A percentile compares a stretch with the other conserved stretches of the same genome.
These are phyloP conservation scores for Cystofilobasidium capitatum DNA, from an alignment of 768 basidiomycete species.

Conservation along the genomic window DNA sequence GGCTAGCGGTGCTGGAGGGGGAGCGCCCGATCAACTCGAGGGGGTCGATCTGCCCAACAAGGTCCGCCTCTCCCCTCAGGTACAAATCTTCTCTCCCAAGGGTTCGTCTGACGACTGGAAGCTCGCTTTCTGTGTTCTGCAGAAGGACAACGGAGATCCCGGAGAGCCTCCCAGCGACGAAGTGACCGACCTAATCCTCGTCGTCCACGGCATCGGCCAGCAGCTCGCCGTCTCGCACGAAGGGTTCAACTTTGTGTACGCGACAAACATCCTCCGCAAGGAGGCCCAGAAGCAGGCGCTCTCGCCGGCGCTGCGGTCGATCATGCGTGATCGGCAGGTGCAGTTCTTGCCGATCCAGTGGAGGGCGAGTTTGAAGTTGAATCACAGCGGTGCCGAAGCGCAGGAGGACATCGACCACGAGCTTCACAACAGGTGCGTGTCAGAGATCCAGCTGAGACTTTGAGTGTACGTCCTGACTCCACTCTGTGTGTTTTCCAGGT, in stretches of 20 bases:
- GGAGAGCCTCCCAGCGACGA: conserved; percentile 13
- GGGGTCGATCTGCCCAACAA: conserved; percentile 13
- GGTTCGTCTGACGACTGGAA: no score
- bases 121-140: background rate
- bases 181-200: conserved; percentile 43
- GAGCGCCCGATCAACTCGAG: conserved; percentile 7
- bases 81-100: no score
- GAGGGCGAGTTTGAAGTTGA: conserved; percentile 38
- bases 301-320: conserved; percentile 41
- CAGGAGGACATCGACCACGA: conserved; percentile 37
- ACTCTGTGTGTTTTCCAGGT: conserved; percentile 26
- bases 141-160: conserved; percentile 11
- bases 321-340: conserved; percentile 42
- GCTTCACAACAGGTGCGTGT: conserved; percentile 39
- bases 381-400: conserved; percentile 39
- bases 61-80: no score
- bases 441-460: background rate
- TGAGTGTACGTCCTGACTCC: background rate
- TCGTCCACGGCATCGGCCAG: conserved; percentile 45
- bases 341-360: conserved; percentile 46
- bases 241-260: conserved; percentile 43
- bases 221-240: conserved; percentile 35
- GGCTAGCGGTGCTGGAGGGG: background rate
- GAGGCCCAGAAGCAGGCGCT: conserved; percentile 39
- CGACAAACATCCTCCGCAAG: conserved; percentile 16